These are phyloP conservation scores for Phyllosticta citriasiana DNA, from an alignment of 2,329 filamentous ascomycete genomes.

Conservation along the genomic window DNA sequence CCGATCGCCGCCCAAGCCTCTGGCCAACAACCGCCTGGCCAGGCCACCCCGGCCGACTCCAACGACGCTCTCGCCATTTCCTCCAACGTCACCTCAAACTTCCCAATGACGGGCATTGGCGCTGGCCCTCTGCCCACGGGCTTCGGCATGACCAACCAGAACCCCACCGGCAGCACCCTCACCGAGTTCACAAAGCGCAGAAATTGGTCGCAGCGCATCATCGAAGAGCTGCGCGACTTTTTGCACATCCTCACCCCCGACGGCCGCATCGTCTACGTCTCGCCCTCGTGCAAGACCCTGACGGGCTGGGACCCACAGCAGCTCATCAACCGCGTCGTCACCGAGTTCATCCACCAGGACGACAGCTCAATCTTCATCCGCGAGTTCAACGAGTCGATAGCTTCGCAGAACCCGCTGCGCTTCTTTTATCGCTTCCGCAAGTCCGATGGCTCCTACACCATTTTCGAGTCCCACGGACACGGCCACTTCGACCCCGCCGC, in stretches of 20 bases:
- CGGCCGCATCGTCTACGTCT: constrained; percentile 77
- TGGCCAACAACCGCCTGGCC: constrained; percentile 15
- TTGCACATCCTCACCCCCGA: constrained; percentile 79
- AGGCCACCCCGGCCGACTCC: constrained; percentile 15
- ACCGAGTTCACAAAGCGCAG: constrained; percentile 57
- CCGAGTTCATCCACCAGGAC: constrained; percentile 76
- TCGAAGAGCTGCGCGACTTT: constrained; percentile 84
- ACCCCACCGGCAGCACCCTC: constrained; percentile 43
- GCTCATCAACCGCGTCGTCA: constrained; percentile 64
- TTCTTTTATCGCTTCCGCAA: constrained; percentile 80
- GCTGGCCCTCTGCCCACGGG: constrained; percentile 47
- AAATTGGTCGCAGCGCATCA: constrained; percentile 80
- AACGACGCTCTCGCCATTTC: constrained; percentile 20
- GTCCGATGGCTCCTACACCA: constrained; percentile 61
- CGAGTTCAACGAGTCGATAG: constrained; percentile 83
- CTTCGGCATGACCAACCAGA: constrained; percentile 37
- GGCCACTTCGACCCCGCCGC: constrained; percentile 70
- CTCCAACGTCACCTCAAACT: constrained; percentile 11
- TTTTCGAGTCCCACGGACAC: constrained; percentile 89
- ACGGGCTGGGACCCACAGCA: constrained; percentile 67
- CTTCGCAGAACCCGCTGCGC: constrained; percentile 65
- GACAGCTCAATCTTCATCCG: constrained; percentile 74
- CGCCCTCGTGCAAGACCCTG: constrained; percentile 62
- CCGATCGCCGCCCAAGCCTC: constrained; percentile 18
- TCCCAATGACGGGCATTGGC: constrained; percentile 35